A percentile compares a stretch with the other conserved stretches of the same genome.
phyloP scores from a whole-genome alignment of 2,329 filamentous ascomycete species.

The Didymella glomerata region DNA sequence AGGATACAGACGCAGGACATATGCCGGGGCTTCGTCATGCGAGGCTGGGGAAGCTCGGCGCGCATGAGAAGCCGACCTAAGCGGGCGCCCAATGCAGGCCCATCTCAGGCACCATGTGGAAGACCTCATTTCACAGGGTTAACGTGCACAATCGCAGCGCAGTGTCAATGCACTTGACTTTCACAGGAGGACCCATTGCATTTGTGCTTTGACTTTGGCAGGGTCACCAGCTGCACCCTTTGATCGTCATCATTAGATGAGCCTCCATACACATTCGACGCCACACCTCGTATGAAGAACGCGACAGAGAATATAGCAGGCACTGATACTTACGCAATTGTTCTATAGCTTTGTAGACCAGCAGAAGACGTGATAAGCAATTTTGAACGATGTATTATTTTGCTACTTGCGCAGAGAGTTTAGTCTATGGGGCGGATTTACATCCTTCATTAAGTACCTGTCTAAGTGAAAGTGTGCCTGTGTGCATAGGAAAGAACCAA shows the following conservation, averaged over 20 bases:
- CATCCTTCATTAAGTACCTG: slow-evolving; percentile 54
- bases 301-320: background rate
- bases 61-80: slow-evolving; percentile 20
- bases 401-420: slow-evolving; percentile 42
- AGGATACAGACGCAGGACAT: slow-evolving; percentile 21
- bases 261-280: background rate
- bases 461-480: slow-evolving; percentile 46
- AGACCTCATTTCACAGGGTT: background rate
- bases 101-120: slow-evolving; percentile 12
- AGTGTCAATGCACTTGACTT: background rate
- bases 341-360: background rate
- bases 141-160: background rate
- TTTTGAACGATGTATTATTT: slow-evolving; percentile 32
- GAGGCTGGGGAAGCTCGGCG: slow-evolving; percentile 27
- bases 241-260: background rate
- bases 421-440: slow-evolving; percentile 50
- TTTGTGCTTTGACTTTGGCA: background rate
- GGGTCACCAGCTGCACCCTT: background rate
- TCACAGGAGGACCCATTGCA: background rate
- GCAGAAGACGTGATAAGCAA: background rate
- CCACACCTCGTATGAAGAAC: background rate
- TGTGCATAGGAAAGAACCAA: slow-evolving; percentile 39
- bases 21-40: slow-evolving; percentile 26
- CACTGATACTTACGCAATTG: background rate
- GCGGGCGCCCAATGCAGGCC: slow-evolving; percentile 21